Evolutionary conservation across 495 filamentous ascomycete genomes (phyloP).

Genomic region (Ramalina peruviana): DNA sequence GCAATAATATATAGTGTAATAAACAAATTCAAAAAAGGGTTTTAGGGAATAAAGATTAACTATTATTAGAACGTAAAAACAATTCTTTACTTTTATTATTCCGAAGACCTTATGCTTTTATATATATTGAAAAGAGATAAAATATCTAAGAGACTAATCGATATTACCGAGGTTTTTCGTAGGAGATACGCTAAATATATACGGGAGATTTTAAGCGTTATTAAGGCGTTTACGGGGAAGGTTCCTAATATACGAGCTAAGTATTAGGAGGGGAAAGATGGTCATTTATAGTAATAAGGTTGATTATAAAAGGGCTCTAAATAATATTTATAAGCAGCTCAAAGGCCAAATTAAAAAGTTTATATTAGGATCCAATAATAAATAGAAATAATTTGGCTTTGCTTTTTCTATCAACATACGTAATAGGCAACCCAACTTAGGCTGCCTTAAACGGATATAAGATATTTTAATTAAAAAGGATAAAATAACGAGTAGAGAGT

Average conservation of each 20-base stretch:
- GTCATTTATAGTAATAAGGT: background rate
- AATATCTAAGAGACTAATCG: background rate
- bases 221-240: background rate
- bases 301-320: background rate
- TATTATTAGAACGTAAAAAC: conserved; percentile 2
- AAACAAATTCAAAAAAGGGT: background rate
- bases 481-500: too few relatives aligned
- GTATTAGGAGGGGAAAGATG: background rate
- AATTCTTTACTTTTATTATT: conserved; percentile 1
- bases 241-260: background rate
- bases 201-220: background rate
- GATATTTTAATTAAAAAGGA: too few relatives aligned
- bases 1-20: too few relatives aligned
- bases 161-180: background rate
- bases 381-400: too few relatives aligned
- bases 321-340: too few relatives aligned
- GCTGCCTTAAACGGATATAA: too few relatives aligned
- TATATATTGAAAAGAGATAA: background rate
- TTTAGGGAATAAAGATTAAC: background rate
- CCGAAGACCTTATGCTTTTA: background rate
- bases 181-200: background rate
- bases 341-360: too few relatives aligned
- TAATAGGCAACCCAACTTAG: too few relatives aligned
- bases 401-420: too few relatives aligned
- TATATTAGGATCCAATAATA: too few relatives aligned